phyloP scores from a whole-genome alignment of 2,329 filamentous ascomycete genomes.

The Podosphaera fusca region DNA sequence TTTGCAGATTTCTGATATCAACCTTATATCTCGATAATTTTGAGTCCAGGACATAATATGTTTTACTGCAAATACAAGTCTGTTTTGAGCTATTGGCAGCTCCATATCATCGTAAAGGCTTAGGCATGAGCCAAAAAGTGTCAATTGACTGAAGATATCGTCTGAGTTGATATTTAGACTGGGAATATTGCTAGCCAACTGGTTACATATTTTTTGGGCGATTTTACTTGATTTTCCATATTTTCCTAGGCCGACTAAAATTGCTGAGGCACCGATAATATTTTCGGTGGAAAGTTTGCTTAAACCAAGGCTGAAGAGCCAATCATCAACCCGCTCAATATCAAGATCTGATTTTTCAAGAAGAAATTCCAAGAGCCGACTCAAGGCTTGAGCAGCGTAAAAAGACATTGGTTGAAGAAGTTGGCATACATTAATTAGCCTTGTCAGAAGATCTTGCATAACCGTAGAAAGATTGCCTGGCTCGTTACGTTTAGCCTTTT shows the following conservation, averaged over 20 bases:
- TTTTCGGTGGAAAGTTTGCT: slow-evolving; percentile 25
- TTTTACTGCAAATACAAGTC: slow-evolving; percentile 49
- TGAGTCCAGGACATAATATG: slow-evolving; percentile 46
- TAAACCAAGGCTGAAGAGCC: slow-evolving; percentile 22
- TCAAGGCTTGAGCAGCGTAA: slow-evolving; percentile 30
- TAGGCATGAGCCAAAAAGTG: slow-evolving; percentile 30
- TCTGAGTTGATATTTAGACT: slow-evolving; percentile 22
- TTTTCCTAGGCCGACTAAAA: slow-evolving; percentile 29
- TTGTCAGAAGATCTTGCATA: slow-evolving; percentile 17
- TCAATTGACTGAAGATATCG: slow-evolving; percentile 25
- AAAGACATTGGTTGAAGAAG: slow-evolving; percentile 22
- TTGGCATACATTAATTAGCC: slow-evolving; percentile 17
- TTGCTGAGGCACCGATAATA: slow-evolving; percentile 24
- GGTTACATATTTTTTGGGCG: slow-evolving; percentile 31
- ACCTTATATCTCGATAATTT: slow-evolving; percentile 20
- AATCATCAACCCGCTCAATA: slow-evolving; percentile 23
- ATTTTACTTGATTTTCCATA: slow-evolving; percentile 22
- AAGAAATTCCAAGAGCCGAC: slow-evolving; percentile 24
- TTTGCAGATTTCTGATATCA: slow-evolving; percentile 30
- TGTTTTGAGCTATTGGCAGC: slow-evolving; percentile 31
- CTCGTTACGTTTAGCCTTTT: not conserved
- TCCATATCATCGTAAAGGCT: slow-evolving; percentile 27
- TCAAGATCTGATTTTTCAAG: slow-evolving; percentile 21
- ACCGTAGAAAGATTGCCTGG: not conserved
- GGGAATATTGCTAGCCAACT: slow-evolving; percentile 35